Evolutionary conservation across 371 early-diverging fungal genomes (phyloP).

Genomic region (Lichtheimia ramosa): DNA sequence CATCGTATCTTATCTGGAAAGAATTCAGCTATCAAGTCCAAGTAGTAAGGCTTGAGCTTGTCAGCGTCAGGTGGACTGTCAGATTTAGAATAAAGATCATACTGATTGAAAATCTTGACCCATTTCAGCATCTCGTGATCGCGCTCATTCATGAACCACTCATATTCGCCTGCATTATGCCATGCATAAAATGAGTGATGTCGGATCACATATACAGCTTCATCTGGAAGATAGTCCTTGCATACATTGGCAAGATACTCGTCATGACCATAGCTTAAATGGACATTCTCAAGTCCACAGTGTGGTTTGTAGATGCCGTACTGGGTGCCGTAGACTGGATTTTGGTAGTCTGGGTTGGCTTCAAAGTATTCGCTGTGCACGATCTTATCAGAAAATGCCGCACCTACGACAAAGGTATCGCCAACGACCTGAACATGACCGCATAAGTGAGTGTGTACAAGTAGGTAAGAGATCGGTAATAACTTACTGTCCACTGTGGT

Average conservation of each 20-base stretch:
- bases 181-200: conserved; percentile 62
- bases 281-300: conserved; percentile 53
- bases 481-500: conserved; percentile 54
- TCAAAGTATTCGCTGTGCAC: conserved; percentile 44
- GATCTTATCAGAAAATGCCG: conserved; percentile 28
- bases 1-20: conserved; percentile 55
- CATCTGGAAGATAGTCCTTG: conserved; percentile 49
- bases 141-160: conserved; percentile 45
- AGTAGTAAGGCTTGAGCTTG: conserved; percentile 46
- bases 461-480: background rate
- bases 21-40: conserved; percentile 48
- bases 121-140: conserved; percentile 53
- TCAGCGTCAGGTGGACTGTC: conserved; percentile 29
- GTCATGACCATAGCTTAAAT: conserved; percentile 62
- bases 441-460: background rate
- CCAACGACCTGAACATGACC: background rate
- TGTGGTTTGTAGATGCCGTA: conserved; percentile 56
- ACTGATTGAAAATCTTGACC: conserved; percentile 57
- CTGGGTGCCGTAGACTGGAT: conserved; percentile 33
- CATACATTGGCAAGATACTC: conserved; percentile 59
- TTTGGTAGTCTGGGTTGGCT: conserved; percentile 43
- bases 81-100: conserved; percentile 58
- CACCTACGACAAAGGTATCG: conserved; percentile 23
- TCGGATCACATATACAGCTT: conserved; percentile 54
- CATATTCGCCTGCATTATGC: conserved; percentile 50